phyloP scores from a whole-genome alignment of 2,329 filamentous ascomycete species.

The Fusarium circinatum region DNA sequence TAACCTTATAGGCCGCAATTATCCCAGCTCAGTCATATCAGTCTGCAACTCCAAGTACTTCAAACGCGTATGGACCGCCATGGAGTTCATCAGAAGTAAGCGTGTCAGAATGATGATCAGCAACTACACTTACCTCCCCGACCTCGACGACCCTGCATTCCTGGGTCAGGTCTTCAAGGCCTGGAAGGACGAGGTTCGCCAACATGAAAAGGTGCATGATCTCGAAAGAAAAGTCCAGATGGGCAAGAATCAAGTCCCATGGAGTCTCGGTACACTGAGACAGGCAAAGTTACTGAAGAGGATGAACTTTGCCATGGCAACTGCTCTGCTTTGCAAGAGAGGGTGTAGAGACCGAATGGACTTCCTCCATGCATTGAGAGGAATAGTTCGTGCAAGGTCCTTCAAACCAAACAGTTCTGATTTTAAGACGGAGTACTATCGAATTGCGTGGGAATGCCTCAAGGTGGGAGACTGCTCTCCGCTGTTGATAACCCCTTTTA shows the following conservation, averaged over 20 bases:
- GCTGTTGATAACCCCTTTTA: neutral
- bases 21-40: neutral
- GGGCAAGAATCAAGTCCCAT: neutral
- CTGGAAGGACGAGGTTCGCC: neutral
- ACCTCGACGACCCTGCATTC: neutral
- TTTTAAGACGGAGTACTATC: neutral
- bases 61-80: neutral
- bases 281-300: neutral
- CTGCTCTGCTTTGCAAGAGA: neutral
- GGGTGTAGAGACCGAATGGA: neutral
- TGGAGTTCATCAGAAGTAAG: conserved; percentile 1
- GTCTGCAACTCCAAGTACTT: conserved; percentile 1
- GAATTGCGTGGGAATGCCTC: neutral
- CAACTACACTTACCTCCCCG: neutral
- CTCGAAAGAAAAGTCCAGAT: neutral
- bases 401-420: neutral
- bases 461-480: neutral
- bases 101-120: neutral
- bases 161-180: neutral
- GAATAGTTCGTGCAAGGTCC: neutral
- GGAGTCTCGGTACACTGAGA: neutral
- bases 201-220: neutral
- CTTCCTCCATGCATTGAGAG: neutral
- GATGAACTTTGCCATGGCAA: neutral
- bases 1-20: too few relatives aligned